phyloP scores from a whole-genome alignment of 441 rosid species.

The Mallotus repandus region DNA sequence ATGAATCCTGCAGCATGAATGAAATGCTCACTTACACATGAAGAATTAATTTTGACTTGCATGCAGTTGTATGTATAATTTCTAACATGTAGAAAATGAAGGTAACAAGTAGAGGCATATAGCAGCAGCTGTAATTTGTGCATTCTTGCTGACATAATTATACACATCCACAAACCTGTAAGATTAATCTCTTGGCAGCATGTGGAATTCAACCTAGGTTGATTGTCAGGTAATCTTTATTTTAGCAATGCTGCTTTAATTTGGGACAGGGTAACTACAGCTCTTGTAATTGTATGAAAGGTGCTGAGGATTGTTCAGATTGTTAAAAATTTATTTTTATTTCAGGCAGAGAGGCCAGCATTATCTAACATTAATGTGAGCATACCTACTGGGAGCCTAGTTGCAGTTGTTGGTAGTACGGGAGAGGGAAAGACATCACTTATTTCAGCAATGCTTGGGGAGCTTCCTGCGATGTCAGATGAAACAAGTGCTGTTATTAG shows the following conservation, averaged over 20 bases:
- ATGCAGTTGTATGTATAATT: background rate
- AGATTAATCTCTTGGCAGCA: background rate
- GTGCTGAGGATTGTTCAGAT: background rate
- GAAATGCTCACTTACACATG: slow-evolving; percentile 5
- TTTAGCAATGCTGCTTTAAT: slow-evolving; percentile 8
- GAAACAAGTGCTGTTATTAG: slow-evolving; percentile 54
- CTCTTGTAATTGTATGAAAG: slow-evolving; percentile 1
- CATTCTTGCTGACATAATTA: background rate
- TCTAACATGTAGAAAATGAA: background rate
- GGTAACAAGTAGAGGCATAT: too few species aligned
- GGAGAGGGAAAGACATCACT: slow-evolving; percentile 99
- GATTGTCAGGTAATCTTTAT: background rate
- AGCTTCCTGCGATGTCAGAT: slow-evolving; percentile 58
- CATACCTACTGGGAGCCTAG: slow-evolving; percentile 76
- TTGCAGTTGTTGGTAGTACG: slow-evolving; percentile 92
- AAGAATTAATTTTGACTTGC: background rate
- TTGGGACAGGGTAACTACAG: background rate
- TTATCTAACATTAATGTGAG: slow-evolving; percentile 78
- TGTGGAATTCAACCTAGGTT: background rate
- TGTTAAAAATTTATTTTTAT: slow-evolving; percentile 16
- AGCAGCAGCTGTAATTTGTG: background rate
- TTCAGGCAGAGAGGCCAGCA: slow-evolving; percentile 73
- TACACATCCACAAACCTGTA: background rate
- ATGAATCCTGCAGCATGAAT: background rate
- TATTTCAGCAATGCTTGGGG: slow-evolving; percentile 97